A percentile compares a stretch with the other conserved stretches of the same genome.
Evolutionary conservation across 352 stramenopile species (phyloP).

Genomic region (Globisporangium middletonii): DNA sequence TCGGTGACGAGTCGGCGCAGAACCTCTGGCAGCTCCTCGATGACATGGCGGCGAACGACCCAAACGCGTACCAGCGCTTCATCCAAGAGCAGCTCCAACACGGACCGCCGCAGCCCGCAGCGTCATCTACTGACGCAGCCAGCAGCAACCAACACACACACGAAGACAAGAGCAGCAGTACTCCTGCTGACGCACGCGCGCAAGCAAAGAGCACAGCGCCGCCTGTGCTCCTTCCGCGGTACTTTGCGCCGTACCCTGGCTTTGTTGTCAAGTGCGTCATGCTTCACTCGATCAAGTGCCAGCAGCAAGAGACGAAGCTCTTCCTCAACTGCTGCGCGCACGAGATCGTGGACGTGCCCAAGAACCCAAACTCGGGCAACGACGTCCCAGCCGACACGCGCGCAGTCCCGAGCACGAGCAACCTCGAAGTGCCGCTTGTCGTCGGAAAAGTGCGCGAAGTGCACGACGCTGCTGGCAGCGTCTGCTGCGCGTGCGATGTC

Average conservation of each 20-base stretch:
- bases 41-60: conserved; percentile 63
- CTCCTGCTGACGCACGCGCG: not conserved
- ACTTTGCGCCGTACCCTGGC: conserved; percentile 60
- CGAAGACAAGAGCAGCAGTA: not conserved
- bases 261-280: conserved; percentile 78
- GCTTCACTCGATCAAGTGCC: conserved; percentile 44
- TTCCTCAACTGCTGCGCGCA: conserved; percentile 81
- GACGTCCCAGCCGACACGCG: conserved; percentile 55
- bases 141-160: conserved; percentile 1
- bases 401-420: conserved; percentile 62
- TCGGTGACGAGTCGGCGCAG: conserved; percentile 61
- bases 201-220: conserved; percentile 1
- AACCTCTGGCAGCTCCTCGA: conserved; percentile 72
- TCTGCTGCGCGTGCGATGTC: conserved; percentile 59
- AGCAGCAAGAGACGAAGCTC: conserved; percentile 60
- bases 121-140: not conserved
- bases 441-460: conserved; percentile 54
- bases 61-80: conserved; percentile 66
- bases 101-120: conserved; percentile 25
- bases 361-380: conserved; percentile 64
- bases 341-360: conserved; percentile 59
- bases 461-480: conserved; percentile 31
- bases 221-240: conserved; percentile 19
- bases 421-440: conserved; percentile 67
- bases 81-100: conserved; percentile 78